Evolutionary conservation across 306 rosid genomes (phyloP).

Genomic region (Trifolium repens): DNA sequence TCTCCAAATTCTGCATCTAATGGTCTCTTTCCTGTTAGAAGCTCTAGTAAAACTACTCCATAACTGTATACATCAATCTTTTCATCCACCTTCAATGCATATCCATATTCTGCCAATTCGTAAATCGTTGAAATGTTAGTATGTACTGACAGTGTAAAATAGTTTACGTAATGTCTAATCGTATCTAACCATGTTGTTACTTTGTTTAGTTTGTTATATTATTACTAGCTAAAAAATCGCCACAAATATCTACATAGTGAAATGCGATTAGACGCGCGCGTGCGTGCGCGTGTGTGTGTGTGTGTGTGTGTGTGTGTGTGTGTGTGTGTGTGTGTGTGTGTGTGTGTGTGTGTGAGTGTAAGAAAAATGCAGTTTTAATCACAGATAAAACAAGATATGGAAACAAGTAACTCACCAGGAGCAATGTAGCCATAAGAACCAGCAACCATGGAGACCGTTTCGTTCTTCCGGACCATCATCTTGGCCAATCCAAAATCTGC

Average conservation of each 20-base stretch:
- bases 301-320: too few relatives aligned
- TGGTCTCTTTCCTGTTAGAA: constrained; percentile 80
- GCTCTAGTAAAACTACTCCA: constrained; percentile 93
- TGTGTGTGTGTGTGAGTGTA: too few relatives aligned
- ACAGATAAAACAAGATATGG: constrained; percentile 26
- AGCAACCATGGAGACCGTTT: constrained; percentile 92
- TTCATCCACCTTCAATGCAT: constrained; percentile 90
- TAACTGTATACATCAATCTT: constrained; percentile 91
- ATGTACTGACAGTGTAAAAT: background rate
- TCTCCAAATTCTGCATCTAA: constrained; percentile 82
- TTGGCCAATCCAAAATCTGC: constrained; percentile 96
- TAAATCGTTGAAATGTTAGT: constrained; percentile 6
- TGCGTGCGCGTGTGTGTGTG: too few relatives aligned
- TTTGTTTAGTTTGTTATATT: too few relatives aligned
- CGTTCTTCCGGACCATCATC: constrained; percentile 85
- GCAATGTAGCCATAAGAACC: constrained; percentile 99
- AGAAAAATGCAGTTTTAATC: too few relatives aligned
- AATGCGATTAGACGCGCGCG: background rate
- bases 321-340: too few relatives aligned
- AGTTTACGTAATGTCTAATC: background rate
- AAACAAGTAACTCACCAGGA: constrained; percentile 69
- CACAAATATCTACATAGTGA: too few relatives aligned
- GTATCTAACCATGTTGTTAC: too few relatives aligned
- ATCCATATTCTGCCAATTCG: constrained; percentile 78
- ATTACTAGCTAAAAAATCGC: too few relatives aligned